These are phyloP conservation scores for Asclepias syriaca DNA, from an alignment of 257 asterid species.

Conservation along the genomic window DNA sequence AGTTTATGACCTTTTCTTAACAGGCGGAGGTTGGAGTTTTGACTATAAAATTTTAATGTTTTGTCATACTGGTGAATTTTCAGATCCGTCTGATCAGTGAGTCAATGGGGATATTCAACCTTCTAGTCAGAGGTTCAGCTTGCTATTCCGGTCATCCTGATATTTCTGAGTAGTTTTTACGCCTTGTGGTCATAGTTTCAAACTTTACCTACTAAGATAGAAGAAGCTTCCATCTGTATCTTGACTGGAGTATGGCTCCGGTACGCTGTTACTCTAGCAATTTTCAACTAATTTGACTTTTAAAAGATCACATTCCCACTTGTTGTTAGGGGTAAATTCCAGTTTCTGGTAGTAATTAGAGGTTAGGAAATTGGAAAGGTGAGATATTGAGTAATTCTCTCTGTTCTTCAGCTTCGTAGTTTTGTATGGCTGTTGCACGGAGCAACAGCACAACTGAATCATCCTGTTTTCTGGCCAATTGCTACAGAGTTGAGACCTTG, in stretches of 20 bases:
- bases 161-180: conserved; percentile 12
- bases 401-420: conserved; percentile 24
- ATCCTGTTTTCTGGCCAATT: conserved; percentile 31
- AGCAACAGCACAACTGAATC: conserved; percentile 43
- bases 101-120: conserved; percentile 27
- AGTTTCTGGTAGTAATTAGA: not conserved
- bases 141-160: conserved; percentile 9
- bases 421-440: conserved; percentile 73
- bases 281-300: conserved; percentile 34
- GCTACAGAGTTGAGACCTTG: conserved; percentile 49
- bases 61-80: conserved; percentile 16
- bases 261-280: conserved; percentile 13
- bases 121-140: conserved; percentile 12
- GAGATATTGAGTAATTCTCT: conserved; percentile 19
- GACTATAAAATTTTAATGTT: conserved; percentile 13
- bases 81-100: conserved; percentile 43
- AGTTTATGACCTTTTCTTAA: not conserved
- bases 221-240: conserved; percentile 24
- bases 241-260: conserved; percentile 24
- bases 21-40: not conserved
- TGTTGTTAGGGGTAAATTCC: not conserved
- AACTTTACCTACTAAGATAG: conserved; percentile 20
- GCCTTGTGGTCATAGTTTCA: conserved; percentile 25
- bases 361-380: conserved; percentile 16
- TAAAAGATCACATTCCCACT: conserved; percentile 10